Conservation (phyloP, 169 alveolate genomes). For the Plasmodium berghei region DNA sequence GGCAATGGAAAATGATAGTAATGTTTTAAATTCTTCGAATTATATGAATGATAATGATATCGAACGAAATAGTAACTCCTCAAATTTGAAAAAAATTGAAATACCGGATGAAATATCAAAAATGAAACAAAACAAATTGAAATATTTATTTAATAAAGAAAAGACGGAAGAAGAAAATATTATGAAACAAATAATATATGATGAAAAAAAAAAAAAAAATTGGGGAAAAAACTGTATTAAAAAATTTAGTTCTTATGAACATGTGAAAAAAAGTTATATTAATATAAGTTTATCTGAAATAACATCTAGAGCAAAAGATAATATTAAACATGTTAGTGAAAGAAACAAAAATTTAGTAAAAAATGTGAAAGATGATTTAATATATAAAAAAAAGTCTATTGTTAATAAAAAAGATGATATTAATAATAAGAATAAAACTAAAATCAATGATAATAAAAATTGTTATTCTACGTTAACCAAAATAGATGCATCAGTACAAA, state of each 20-base stretch:
- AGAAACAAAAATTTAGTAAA: neutral
- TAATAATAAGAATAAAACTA: too few relatives aligned
- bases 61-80: neutral
- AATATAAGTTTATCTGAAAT: conserved; percentile 17
- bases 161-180: neutral
- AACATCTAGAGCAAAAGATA: neutral
- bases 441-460: too few relatives aligned
- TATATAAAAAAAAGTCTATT: too few relatives aligned
- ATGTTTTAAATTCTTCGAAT: neutral
- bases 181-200: too few relatives aligned
- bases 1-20: conserved; percentile 11
- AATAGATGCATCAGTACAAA: too few relatives aligned
- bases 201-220: neutral
- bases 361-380: neutral
- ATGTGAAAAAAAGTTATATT: neutral
- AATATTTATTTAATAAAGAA: neutral
- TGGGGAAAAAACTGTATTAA: conserved; percentile 5
- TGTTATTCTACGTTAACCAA: too few relatives aligned
- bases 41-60: neutral
- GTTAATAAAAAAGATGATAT: too few relatives aligned
- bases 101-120: conserved; percentile 21
- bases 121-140: conserved; percentile 14
- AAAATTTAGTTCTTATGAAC: neutral
- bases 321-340: neutral
- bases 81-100: neutral